Base-by-base conservation (phyloP, 2,329 filamentous ascomycete genomes). In the Ophiostoma sp. region DNA sequence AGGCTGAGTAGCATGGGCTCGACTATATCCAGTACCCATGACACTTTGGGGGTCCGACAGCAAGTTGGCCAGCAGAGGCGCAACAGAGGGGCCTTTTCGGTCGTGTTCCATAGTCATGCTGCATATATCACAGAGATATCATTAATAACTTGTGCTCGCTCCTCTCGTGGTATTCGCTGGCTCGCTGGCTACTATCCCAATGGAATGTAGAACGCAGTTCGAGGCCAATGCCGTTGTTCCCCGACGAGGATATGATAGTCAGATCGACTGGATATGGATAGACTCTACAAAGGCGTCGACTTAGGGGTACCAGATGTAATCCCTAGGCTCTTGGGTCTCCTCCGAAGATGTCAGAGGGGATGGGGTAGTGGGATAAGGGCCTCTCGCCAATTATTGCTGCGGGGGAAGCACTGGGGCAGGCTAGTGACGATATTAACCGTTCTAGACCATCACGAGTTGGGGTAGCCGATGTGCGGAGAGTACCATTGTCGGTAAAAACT, bases 31-130 rank as follows among this genome's bases (percentile, higher is more conserved):
- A 17, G n/a, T 20, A 20, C 60, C 60, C 60, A 64, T 64, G 31
- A 64, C 60, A 35, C 60, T 64, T 33, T 64, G 60, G 60, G 60
- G 60, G 10, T 64, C 60, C 6, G 60, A 64, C 15, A 64, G 17
- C 31, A 64, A 31, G 33, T 64, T 64, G 60, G 60, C 60, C 33
- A 64, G 15, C 60, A 64, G 60, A 8, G 60, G 60, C 60, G 33
- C 60, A 3, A 64, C 17, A 33, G 60, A 64, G 15, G 60, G 60
- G 60, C 60, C 60, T 36, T 39, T 64, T 7, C 60, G 60, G 33
- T 17, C 7, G n/a, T 64, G 60, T 8, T 39, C 60, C 60, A 36
- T 35, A 36, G 60, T n/a, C 60, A 64, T 64, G 27, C 11, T 33
- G 20, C 11, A 44, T 15, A 17, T 17, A 48, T 48, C 3, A 20